These are phyloP conservation scores for Mycena kentingensis DNA, from an alignment of 768 basidiomycete genomes.

Conservation along the genomic window DNA sequence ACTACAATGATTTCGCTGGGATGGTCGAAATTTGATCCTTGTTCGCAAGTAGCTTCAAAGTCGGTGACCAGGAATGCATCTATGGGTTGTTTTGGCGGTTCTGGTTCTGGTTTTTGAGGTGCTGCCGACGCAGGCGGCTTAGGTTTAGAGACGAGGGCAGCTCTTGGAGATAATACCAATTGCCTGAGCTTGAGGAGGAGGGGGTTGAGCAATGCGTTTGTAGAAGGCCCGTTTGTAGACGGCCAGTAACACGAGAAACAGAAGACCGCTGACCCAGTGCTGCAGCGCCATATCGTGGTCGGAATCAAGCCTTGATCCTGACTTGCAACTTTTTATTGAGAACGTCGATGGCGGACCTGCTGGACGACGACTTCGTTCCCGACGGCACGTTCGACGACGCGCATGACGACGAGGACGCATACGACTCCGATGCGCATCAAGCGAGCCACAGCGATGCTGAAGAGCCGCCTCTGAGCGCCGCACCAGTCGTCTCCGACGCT, in stretches of 20 bases:
- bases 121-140: conserved; percentile 2
- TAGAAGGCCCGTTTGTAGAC: background rate
- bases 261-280: no score
- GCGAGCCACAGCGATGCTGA: conserved; percentile 26
- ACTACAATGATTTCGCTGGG: conserved; percentile 96
- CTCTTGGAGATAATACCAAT: background rate
- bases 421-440: conserved; percentile 29
- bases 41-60: conserved; percentile 82
- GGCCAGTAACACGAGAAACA: background rate
- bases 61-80: conserved; percentile 88
- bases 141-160: conserved; percentile 10
- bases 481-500: conserved; percentile 20
- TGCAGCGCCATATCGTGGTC: no score
- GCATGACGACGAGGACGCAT: conserved; percentile 55
- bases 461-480: conserved; percentile 24
- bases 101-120: conserved; percentile 19
- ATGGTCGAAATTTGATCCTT: conserved; percentile 72
- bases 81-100: conserved; percentile 46
- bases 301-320: no score
- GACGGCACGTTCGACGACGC: conserved; percentile 69
- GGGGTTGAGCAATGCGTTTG: background rate
- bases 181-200: background rate
- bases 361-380: conserved; percentile 79
- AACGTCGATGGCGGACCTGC: no score
- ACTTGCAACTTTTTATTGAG: no score